Conservation (phyloP, 805 yeast genomes). For the Candida ficus region DNA sequence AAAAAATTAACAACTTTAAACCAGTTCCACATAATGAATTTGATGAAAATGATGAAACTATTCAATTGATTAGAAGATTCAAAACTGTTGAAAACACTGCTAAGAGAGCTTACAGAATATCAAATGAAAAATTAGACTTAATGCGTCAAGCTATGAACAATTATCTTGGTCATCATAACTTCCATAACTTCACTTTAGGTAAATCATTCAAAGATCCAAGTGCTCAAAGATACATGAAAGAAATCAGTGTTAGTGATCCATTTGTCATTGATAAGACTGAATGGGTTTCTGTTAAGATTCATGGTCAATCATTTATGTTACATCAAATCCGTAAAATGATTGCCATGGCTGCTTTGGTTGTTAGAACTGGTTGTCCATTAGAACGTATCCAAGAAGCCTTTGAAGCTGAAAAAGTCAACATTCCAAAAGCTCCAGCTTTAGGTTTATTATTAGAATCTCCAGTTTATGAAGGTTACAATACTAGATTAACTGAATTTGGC, state of each 20-base stretch:
- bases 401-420: constrained; percentile 66
- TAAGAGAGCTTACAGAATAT: constrained; percentile 66
- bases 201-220: constrained; percentile 79
- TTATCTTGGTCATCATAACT: constrained; percentile 86
- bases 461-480: constrained; percentile 81
- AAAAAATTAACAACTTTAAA: constrained; percentile 22
- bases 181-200: constrained; percentile 85
- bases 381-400: constrained; percentile 76
- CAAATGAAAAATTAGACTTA: constrained; percentile 52
- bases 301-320: constrained; percentile 97
- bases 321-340: constrained; percentile 98
- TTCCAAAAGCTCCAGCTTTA: constrained; percentile 96
- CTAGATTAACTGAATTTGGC: constrained; percentile 65
- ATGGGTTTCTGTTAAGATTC: constrained; percentile 94
- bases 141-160: constrained; percentile 65
- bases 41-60: constrained; percentile 33
- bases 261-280: constrained; percentile 90
- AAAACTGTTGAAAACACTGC: constrained; percentile 60
- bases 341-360: constrained; percentile 83
- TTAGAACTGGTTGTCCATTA: constrained; percentile 81
- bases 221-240: constrained; percentile 77
- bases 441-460: constrained; percentile 90
- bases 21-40: constrained; percentile 35
- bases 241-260: constrained; percentile 77
- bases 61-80: constrained; percentile 41